Conservation (phyloP, 1,284 basidiomycete species). For the Puccinia coronata region DNA sequence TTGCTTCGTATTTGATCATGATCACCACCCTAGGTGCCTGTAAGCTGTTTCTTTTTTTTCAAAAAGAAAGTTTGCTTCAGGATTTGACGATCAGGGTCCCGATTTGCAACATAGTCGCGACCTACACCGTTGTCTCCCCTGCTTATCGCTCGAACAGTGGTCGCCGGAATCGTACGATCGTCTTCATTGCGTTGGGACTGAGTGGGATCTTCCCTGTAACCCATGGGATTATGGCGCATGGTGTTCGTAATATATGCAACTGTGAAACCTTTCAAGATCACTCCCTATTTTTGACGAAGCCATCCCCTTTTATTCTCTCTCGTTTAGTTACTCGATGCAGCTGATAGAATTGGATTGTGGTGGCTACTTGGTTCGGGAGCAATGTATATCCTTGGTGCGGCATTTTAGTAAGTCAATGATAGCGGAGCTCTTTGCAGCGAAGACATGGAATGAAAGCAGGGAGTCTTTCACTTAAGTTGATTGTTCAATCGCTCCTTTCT, state of each 20-base stretch:
- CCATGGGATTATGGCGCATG: constrained; percentile 66
- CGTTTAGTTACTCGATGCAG: constrained; percentile 65
- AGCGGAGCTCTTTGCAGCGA: too few species aligned
- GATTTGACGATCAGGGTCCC: neutral
- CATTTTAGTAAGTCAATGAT: constrained; percentile 65
- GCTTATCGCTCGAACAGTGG: constrained; percentile 75
- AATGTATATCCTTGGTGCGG: constrained; percentile 73
- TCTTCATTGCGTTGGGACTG: constrained; percentile 78
- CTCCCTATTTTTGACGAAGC: neutral
- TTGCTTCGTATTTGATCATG: constrained; percentile 64
- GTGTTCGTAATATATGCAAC: constrained; percentile 45
- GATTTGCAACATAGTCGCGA: constrained; percentile 63
- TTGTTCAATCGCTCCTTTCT: constrained; percentile 50
- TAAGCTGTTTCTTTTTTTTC: constrained; percentile 59
- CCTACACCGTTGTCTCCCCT: constrained; percentile 76
- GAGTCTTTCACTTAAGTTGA: constrained; percentile 39
- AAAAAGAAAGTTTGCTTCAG: neutral
- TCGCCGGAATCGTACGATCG: constrained; percentile 73
- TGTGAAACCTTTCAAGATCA: neutral
- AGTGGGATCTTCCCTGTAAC: constrained; percentile 71
- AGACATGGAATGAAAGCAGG: too few species aligned
- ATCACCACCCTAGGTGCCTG: constrained; percentile 68
- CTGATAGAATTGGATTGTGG: constrained; percentile 68
- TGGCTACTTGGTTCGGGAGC: constrained; percentile 71
- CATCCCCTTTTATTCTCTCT: neutral